Evolutionary conservation across 2,329 filamentous ascomycete species (phyloP).

Genomic region (Zymoseptoria tritici): DNA sequence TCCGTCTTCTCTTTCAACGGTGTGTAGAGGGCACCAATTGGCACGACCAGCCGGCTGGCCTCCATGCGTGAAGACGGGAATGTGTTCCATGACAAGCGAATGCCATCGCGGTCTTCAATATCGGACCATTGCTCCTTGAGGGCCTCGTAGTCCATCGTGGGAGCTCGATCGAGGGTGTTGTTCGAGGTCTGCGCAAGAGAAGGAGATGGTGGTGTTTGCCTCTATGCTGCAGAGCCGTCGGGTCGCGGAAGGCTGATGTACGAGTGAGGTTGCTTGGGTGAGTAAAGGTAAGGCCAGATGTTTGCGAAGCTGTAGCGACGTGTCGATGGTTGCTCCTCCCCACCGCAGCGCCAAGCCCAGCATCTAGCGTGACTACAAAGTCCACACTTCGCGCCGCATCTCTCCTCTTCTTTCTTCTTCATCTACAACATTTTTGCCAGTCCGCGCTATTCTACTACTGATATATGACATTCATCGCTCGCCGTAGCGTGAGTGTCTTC

Average conservation of each 20-base stretch:
- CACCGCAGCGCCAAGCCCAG: neutral
- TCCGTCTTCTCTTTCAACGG: constrained; percentile 91
- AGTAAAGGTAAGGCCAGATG: neutral
- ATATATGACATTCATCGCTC: constrained; percentile 43
- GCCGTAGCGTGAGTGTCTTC: constrained; percentile 54
- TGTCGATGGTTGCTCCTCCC: neutral
- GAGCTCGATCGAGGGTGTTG: neutral
- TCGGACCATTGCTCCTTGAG: constrained; percentile 95
- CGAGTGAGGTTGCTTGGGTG: neutral
- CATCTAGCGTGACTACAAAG: neutral
- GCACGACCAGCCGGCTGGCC: constrained; percentile 49
- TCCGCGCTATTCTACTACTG: constrained; percentile 52
- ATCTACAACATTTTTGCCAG: constrained; percentile 43
- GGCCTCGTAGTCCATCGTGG: constrained; percentile 79
- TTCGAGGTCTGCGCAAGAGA: neutral
- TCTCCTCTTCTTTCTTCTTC: constrained; percentile 31
- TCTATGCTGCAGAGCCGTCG: neutral
- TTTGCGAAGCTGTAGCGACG: neutral
- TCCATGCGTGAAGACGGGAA: constrained; percentile 96
- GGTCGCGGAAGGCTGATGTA: neutral
- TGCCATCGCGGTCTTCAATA: constrained; percentile 91
- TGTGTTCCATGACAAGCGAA: constrained; percentile 96
- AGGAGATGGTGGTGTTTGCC: neutral
- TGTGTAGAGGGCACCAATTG: constrained; percentile 92
- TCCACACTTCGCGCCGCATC: constrained; percentile 1